phyloP scores from a whole-genome alignment of 2,329 filamentous ascomycete species.

The Drechslerella coelobrocha region DNA sequence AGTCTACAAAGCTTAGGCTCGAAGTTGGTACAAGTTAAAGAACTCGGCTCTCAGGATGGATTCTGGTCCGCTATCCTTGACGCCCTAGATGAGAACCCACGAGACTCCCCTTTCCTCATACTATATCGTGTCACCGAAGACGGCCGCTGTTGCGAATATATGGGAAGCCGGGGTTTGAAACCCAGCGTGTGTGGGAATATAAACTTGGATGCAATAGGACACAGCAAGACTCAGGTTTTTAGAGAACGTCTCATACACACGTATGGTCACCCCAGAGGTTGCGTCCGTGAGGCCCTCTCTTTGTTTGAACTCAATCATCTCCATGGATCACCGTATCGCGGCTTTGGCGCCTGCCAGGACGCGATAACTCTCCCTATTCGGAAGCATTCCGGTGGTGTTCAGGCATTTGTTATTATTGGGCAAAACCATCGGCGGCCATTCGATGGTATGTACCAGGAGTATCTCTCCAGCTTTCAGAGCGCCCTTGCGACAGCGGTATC shows the following conservation, averaged over 20 bases:
- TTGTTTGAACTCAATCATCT: conserved; percentile 9
- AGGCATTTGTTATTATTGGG: conserved; percentile 78
- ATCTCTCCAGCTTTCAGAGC: conserved; percentile 56
- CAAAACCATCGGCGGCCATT: conserved; percentile 79
- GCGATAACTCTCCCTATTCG: conserved; percentile 80
- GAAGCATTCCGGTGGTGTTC: conserved; percentile 72
- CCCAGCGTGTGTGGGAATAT: conserved; percentile 32
- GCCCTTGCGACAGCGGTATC: conserved; percentile 32
- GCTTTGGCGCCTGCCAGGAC: conserved; percentile 64
- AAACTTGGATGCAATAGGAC: conserved; percentile 15
- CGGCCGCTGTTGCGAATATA: conserved; percentile 34
- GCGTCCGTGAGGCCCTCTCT: conserved; percentile 22
- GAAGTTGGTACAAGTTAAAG: conserved; percentile 35
- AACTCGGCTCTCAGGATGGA: conserved; percentile 18
- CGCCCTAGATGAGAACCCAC: conserved; percentile 51
- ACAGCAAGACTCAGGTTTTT: conserved; percentile 19
- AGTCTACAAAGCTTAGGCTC: conserved; percentile 51
- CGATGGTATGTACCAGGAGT: conserved; percentile 74
- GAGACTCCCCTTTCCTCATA: conserved; percentile 53
- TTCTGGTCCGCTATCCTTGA: conserved; percentile 52
- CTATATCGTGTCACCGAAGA: conserved; percentile 45
- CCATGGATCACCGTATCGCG: conserved; percentile 20
- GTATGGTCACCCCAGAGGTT: conserved; percentile 21
- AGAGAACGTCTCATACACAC: conserved; percentile 41
- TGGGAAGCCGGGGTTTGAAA: conserved; percentile 34